These are phyloP conservation scores for Crotalaria pallida DNA, from an alignment of 306 rosid species.

Conservation along the genomic window DNA sequence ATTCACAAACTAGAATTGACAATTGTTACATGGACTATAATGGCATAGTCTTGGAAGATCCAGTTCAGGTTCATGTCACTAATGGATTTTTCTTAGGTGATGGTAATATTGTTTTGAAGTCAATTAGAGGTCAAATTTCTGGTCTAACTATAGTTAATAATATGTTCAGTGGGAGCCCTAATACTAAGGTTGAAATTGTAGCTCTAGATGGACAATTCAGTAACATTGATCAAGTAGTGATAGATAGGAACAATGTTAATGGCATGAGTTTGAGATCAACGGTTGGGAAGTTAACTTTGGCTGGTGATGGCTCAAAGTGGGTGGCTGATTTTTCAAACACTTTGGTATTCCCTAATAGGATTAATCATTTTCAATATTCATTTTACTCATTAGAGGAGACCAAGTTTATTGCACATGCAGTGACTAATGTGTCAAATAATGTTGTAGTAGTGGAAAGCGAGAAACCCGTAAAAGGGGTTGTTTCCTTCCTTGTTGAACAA, in stretches of 20 bases:
- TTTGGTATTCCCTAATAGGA: constrained; percentile 56
- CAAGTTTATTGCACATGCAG: constrained; percentile 41
- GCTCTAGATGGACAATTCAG: constrained; percentile 39
- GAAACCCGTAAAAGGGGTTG: constrained; percentile 19
- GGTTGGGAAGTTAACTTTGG: constrained; percentile 33
- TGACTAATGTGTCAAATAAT: constrained; percentile 46
- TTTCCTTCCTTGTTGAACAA: constrained; percentile 24
- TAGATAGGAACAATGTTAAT: constrained; percentile 44
- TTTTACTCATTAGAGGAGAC: constrained; percentile 23
- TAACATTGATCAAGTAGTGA: constrained; percentile 45
- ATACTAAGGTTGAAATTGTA: constrained; percentile 32
- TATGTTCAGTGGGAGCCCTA: constrained; percentile 41
- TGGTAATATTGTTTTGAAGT: constrained; percentile 49
- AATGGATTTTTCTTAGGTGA: constrained; percentile 56
- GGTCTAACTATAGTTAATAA: constrained; percentile 53
- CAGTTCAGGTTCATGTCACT: constrained; percentile 61
- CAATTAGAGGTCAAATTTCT: constrained; percentile 35
- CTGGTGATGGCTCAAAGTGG: constrained; percentile 45
- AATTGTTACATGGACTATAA: constrained; percentile 58
- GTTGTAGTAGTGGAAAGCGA: constrained; percentile 41
- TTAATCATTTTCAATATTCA: constrained; percentile 56
- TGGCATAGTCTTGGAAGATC: constrained; percentile 54
- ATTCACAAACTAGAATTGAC: constrained; percentile 52
- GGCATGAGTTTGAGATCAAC: constrained; percentile 52
- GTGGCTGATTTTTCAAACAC: constrained; percentile 42